Percentiles rank a stretch among this genome's conserved stretches.
Evolutionary conservation across 495 filamentous ascomycete species (phyloP).

Genomic region (Gamarada debralockiae): DNA sequence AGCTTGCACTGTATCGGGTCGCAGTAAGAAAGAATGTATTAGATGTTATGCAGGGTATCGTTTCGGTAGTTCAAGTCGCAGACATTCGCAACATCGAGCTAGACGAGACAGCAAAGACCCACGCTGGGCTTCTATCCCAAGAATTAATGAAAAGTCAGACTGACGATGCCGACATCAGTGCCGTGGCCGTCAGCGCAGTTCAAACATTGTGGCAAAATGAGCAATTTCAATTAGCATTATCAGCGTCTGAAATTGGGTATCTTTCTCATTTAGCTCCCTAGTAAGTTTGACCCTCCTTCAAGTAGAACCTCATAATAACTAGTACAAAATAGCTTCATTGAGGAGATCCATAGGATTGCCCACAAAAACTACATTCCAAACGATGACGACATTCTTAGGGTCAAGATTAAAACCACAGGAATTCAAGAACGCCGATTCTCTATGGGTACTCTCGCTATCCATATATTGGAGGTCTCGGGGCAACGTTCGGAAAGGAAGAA

Average conservation of each 20-base stretch:
- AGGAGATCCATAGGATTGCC: conserved; percentile 80
- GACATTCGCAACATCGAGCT: conserved; percentile 83
- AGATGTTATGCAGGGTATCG: conserved; percentile 90
- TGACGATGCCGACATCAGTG: conserved; percentile 74
- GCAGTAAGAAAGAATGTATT: conserved; percentile 97
- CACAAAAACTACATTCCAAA: conserved; percentile 76
- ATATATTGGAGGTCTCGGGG: conserved; percentile 97
- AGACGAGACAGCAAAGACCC: conserved; percentile 60
- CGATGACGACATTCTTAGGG: conserved; percentile 86
- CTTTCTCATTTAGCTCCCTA: conserved; percentile 99
- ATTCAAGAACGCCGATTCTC: conserved; percentile 95
- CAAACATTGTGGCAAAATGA: conserved; percentile 87
- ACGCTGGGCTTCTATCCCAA: conserved; percentile 72
- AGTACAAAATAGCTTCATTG: conserved; percentile 72
- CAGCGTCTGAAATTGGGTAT: conserved; percentile 95
- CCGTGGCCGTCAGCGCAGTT: conserved; percentile 75
- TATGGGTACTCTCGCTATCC: conserved; percentile 96
- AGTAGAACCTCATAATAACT: neutral
- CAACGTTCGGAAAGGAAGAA: conserved; percentile 95
- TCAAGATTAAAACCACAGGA: conserved; percentile 92
- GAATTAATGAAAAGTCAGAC: conserved; percentile 88
- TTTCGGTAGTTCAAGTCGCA: conserved; percentile 83
- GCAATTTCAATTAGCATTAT: conserved; percentile 77
- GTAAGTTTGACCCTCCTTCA: conserved; percentile 49
- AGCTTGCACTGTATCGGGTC: conserved; percentile 85